phyloP scores from a whole-genome alignment of 1,284 basidiomycete species.

The Ceratobasidium sp. region DNA sequence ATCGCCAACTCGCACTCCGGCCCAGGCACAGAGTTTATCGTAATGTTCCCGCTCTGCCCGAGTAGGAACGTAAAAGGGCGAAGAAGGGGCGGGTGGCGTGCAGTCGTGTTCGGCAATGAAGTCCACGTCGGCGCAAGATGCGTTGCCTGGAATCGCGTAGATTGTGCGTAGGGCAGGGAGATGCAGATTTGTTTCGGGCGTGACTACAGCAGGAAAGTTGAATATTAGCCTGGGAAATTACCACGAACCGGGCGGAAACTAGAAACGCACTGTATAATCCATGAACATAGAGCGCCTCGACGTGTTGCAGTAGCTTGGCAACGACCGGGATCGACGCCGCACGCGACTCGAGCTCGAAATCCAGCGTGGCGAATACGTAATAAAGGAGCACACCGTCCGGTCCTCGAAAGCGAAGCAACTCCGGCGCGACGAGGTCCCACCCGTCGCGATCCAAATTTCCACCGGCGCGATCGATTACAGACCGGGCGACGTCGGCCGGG shows the following conservation, averaged over 20 bases:
- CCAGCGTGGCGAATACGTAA: slow-evolving; percentile 38
- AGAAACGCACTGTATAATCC: slow-evolving; percentile 34
- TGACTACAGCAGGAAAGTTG: slow-evolving; percentile 2
- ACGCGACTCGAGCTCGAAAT: slow-evolving; percentile 30
- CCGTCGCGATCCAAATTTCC: slow-evolving; percentile 18
- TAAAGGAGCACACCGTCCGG: background rate
- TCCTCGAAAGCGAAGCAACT: slow-evolving; percentile 26
- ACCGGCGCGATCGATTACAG: slow-evolving; percentile 19
- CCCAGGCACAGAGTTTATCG: slow-evolving; percentile 31
- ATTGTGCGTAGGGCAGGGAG: slow-evolving; percentile 31
- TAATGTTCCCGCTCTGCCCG: slow-evolving; percentile 31
- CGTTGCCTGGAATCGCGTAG: slow-evolving; percentile 41
- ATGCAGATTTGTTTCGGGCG: slow-evolving; percentile 34
- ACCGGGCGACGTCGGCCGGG: slow-evolving; percentile 31
- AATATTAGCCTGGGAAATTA: background rate
- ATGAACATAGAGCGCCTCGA: slow-evolving; percentile 42
- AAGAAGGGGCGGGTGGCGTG: slow-evolving; percentile 27
- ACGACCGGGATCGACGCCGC: slow-evolving; percentile 12
- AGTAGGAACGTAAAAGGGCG: slow-evolving; percentile 35
- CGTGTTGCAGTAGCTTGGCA: slow-evolving; percentile 11
- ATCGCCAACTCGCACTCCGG: slow-evolving; percentile 11
- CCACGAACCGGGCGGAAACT: background rate
- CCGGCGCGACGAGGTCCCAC: slow-evolving; percentile 35
- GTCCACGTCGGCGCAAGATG: slow-evolving; percentile 38
- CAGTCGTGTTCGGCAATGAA: slow-evolving; percentile 40